Evolutionary conservation across 164 flowering plant genomes (phyloP), one percentile per base, ranked within the genome.

Genomic region (Dillenia suffruticosa): DNA sequence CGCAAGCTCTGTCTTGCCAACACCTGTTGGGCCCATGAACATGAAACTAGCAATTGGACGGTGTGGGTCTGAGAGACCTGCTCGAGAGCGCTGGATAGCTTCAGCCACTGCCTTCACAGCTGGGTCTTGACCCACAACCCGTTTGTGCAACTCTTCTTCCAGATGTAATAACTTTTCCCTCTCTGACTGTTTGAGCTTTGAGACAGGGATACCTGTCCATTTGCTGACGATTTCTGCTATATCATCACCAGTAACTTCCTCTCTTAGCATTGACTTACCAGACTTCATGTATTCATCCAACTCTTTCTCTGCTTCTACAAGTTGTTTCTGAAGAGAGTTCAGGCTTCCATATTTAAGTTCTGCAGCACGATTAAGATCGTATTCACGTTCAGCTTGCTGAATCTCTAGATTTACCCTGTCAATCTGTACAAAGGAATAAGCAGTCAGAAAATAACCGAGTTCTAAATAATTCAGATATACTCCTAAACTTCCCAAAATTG

Each of bases 1-100:
- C 1, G 99, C 99, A 1, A 95, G 77, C 70, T 95, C 99, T 1
- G 99, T 92, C 75, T 92, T 95, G 14, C 99, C 99, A 70, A 92
- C 99, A 46, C 97, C 99, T 17, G 99, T 95, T 8, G 99, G 99
- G 59, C 97, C 99, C 99, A 92, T 91, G 76, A 92, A 95, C 97
- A 91, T 95, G 71, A 95, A 95, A 76, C 99, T 95, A 44, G 99
- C 99, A 59, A 95, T 92, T 7, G 99, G 99, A 24, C 94, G 96
- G 52, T 82, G 81, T 46, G 99, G 99, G 75, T 92, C 96, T 48
- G 97, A 89, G 26, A 95, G 89, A 22, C 99, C 99, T 22, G 97
- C 99, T 52, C 99, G 80, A 22, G 99, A 92, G 11, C 97, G 84
- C 64, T 90, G 99, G 69, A 95, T 95, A 17, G 99, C 94, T 59